These are phyloP conservation scores for Tuctoria greenei DNA, from an alignment of 176 grass and related monocot genomes.

Conservation along the genomic window DNA sequence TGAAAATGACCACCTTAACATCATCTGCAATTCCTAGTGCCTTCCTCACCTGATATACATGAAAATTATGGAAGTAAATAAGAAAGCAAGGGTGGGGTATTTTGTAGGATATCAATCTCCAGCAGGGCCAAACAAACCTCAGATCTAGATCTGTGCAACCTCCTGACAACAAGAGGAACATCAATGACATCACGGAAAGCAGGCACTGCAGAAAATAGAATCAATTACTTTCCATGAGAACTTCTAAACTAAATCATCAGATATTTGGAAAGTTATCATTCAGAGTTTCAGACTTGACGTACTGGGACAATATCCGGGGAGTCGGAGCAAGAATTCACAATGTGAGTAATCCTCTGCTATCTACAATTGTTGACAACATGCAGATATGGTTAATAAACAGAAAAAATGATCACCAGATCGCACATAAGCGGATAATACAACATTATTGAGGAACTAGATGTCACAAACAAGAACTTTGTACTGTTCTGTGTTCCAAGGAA, in stretches of 20 bases:
- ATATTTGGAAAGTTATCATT: conserved; percentile 11
- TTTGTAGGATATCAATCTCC: not conserved
- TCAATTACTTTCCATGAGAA: conserved; percentile 24
- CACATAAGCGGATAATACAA: not conserved
- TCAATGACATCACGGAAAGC: conserved; percentile 95
- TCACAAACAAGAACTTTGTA: not conserved
- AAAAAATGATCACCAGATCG: not conserved
- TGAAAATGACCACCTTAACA: conserved; percentile 95
- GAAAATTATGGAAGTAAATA: conserved; percentile 23
- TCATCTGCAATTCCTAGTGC: conserved; percentile 83
- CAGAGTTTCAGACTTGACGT: conserved; percentile 29
- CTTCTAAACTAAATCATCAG: not conserved
- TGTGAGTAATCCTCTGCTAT: conserved; percentile 97
- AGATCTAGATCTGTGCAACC: conserved; percentile 71
- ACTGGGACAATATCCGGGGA: conserved; percentile 98
- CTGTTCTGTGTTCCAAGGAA: not conserved
- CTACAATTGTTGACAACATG: conserved; percentile 44
- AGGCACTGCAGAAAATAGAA: conserved; percentile 67
- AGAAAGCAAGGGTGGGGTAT: conserved; percentile 14
- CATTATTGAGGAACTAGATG: conserved; percentile 8
- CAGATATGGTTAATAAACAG: conserved; percentile 20
- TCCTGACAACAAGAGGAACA: conserved; percentile 91
- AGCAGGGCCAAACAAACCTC: conserved; percentile 53
- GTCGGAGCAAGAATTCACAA: conserved; percentile 90
- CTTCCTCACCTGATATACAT: conserved; percentile 67